Evolutionary conservation across 2,329 filamentous ascomycete genomes (phyloP), one percentile per base, ranked within the genome.

Genomic region (Chaetomiaceae sp.): DNA sequence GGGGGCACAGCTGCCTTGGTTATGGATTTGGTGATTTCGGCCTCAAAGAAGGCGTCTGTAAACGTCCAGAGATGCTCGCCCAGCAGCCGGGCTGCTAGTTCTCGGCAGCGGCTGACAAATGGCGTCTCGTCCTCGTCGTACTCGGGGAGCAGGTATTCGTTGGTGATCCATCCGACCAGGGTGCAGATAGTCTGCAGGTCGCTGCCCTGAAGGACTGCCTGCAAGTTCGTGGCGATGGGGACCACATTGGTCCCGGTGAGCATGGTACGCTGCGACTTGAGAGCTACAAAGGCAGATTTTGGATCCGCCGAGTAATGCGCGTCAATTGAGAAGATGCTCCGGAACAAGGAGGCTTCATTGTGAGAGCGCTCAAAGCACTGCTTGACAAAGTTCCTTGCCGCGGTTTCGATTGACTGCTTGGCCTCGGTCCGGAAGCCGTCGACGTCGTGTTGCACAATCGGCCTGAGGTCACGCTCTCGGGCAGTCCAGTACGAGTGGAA

Each of bases 301-400:
- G 62, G 52, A 18, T 74, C 65, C 0, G 66, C 66, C 51, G 67
- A 77, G 63, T 76, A 79, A 18, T 72, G 67, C 1, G 75, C 70
- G 37, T 79, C 75, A 32, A 81, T 64, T 19, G 69, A 68, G 51
- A 81, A 81, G n/a, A 81, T 66, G 49, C 71, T 75, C 26, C 66
- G 58, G 48, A 81, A 79, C 3, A 81, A 60, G 17, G 62, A 67
- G 20, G 72, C 68, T 56, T 81, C 78, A 47, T 74, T 72, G 54
- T 73, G 76, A 2, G 76, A 71, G 20, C 75, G 70, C 56, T 81
- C 78, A 45, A 80, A 79, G 44, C 68, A 73, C 58, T 81, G 77
- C 58, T 81, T 81, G 51, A 81, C 69, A 45, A 72, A 77, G 53
- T 77, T 80, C 22, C 78, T 69, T 12, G 71, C 71, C 4, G 76